These are phyloP conservation scores for Chlorella sp. DNA, from an alignment of 139 green algal species.

Conservation along the genomic window DNA sequence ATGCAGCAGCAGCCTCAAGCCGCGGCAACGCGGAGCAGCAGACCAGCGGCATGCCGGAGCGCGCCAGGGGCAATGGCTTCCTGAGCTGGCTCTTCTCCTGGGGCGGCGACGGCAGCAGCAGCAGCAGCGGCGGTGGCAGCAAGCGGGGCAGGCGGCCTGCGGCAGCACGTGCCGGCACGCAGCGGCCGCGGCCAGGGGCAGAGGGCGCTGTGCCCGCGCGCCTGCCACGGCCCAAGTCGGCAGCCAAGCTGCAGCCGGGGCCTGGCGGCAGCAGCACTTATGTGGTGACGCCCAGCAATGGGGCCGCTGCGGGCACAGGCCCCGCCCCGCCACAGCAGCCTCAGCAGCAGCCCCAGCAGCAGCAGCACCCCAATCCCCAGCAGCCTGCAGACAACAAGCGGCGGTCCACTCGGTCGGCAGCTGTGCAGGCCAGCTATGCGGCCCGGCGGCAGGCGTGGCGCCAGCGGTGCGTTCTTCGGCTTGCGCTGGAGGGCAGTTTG, in stretches of 20 bases:
- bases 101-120: not conserved
- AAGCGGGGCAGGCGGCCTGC: not conserved
- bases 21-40: not conserved
- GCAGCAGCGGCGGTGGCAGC: not conserved
- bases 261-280: too few relatives aligned
- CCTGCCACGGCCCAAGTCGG: not conserved
- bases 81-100: constrained; percentile 22
- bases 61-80: not conserved
- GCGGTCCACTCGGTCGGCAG: not conserved
- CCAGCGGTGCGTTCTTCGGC: not conserved
- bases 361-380: not conserved
- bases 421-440: constrained; percentile 17
- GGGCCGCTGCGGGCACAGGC: too few relatives aligned
- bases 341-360: not conserved
- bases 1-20: not conserved
- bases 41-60: not conserved
- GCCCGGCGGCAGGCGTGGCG: constrained; percentile 17
- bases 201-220: not conserved
- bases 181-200: not conserved
- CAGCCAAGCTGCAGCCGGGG: constrained; percentile 12
- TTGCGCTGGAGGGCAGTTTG: too few relatives aligned
- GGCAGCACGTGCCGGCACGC: not conserved
- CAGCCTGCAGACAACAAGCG: not conserved
- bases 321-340: not conserved
- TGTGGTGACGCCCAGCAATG: not conserved